Base-by-base conservation (phyloP, 176 grass and related monocot species). In the Triticum dicoccoides region DNA sequence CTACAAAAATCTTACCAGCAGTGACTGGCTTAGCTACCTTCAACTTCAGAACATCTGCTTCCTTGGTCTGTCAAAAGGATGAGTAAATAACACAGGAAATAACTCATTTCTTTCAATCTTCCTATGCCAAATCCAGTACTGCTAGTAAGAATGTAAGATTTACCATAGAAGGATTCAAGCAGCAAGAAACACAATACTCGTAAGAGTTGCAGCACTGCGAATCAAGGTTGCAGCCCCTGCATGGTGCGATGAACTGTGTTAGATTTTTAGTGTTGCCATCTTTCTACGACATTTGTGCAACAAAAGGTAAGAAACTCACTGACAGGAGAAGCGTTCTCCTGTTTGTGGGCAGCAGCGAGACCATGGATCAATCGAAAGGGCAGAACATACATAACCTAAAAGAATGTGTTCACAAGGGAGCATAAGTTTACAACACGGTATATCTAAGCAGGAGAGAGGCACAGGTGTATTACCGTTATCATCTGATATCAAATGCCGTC, bases 161-260 rank as follows among this genome's bases (percentile, higher is more conserved):
- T 89, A 99, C 94, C 89, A 75, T 96, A 18, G 85, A 90, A 83
- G 97, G 94, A 89, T 94, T 41, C 75, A 96, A 91, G 91, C 97
- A 96, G 90, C 97, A 99, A 27, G 97, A 99, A 69, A 99, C 94
- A 67, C 94, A 98, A 86, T 94, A 96, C 85, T 99, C 97, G 77
- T 96, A 96, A 58, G 97, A 91, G 65, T 96, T 88, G 86, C 97
- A 98, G 64, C 97, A 98, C 39, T 90, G 88, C 67, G 67, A 88
- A 68, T 79, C 86, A 83, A 87, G 86, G 58, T 94, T 88, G 89
- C 97, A 98, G 58, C 97, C 94, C 79, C 97, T 98, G 91, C 9
- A 89, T 61, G 65, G 82, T 72, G 44, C 47, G 51, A 71, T 29
- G 65, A 54, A 81, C 14, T 69, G 15, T 83, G 65, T 69, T 58